These are phyloP conservation scores for Mrakia gelida DNA, from an alignment of 768 basidiomycete species.

Conservation along the genomic window DNA sequence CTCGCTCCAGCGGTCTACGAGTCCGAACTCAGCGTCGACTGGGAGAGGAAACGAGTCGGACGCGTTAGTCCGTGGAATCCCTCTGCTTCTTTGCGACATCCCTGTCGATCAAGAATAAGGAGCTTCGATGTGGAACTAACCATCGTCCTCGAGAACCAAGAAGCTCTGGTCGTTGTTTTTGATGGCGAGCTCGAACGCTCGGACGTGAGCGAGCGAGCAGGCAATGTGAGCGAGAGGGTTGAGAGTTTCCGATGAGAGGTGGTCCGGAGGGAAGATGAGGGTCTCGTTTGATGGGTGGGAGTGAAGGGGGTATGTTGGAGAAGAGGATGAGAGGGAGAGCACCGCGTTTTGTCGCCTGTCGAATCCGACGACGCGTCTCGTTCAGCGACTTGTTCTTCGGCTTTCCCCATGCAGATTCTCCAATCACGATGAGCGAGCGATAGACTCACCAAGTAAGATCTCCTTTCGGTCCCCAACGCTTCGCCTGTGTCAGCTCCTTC, in stretches of 20 bases:
- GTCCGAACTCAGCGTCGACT: slow-evolving; percentile 24
- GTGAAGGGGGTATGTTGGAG: background rate
- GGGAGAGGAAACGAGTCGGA: background rate
- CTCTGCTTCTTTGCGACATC: no score
- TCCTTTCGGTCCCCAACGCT: background rate
- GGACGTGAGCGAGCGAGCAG: slow-evolving; percentile 17
- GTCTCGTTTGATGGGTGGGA: background rate
- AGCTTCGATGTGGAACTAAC: background rate
- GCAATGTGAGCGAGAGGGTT: background rate
- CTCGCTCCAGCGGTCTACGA: slow-evolving; percentile 9
- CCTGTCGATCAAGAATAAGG: background rate
- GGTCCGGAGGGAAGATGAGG: background rate
- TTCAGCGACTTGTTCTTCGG: no score
- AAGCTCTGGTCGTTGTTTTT: background rate
- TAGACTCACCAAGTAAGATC: background rate
- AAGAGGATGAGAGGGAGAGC: background rate
- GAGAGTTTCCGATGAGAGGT: background rate
- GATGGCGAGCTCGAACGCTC: background rate
- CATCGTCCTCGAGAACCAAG: slow-evolving; percentile 24
- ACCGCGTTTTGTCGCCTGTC: slow-evolving; percentile 14
- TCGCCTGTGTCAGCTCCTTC: background rate
- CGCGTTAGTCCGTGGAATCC: no score
- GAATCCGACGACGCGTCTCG: background rate
- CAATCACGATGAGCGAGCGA: background rate
- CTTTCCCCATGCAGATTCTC: no score